Percentiles rank a stretch among this genome's conserved stretches.
These are phyloP conservation scores for Aquilaria sinensis DNA, from an alignment of 345 rosid species.

Conservation along the genomic window DNA sequence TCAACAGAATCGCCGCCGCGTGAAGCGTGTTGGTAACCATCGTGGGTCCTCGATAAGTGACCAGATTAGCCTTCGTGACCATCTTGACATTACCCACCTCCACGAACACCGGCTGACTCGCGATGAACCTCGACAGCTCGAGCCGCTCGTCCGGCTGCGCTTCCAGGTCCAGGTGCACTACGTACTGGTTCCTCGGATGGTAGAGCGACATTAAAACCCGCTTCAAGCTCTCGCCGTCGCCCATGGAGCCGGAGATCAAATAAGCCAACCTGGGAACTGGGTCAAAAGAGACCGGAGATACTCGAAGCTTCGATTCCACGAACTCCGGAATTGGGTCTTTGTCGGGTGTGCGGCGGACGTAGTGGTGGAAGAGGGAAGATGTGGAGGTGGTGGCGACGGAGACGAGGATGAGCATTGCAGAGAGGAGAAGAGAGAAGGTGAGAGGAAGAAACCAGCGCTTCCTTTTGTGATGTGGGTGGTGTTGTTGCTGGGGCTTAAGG, in stretches of 20 bases:
- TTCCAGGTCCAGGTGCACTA: slow-evolving; percentile 76
- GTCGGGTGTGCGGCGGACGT: slow-evolving; percentile 11
- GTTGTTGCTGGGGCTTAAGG: slow-evolving; percentile 18
- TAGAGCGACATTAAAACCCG: slow-evolving; percentile 70
- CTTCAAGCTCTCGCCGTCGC: slow-evolving; percentile 68
- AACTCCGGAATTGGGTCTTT: slow-evolving; percentile 22
- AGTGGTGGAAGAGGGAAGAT: slow-evolving; percentile 11
- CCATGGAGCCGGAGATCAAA: slow-evolving; percentile 71
- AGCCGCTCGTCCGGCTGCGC: slow-evolving; percentile 66
- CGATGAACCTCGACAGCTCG: slow-evolving; percentile 56
- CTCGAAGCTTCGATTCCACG: slow-evolving; percentile 43
- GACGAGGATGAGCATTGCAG: slow-evolving; percentile 34
- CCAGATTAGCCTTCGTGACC: slow-evolving; percentile 63
- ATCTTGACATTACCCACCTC: slow-evolving; percentile 70
- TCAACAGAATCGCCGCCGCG: slow-evolving; percentile 71
- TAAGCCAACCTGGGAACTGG: slow-evolving; percentile 61
- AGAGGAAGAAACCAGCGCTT: slow-evolving; percentile 42
- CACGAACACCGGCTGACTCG: slow-evolving; percentile 39
- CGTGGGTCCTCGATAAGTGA: slow-evolving; percentile 86
- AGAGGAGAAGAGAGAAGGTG: slow-evolving; percentile 29
- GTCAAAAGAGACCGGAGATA: slow-evolving; percentile 16
- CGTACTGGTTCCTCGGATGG: slow-evolving; percentile 86
- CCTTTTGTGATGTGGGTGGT: slow-evolving; percentile 27
- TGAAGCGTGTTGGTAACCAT: slow-evolving; percentile 94
- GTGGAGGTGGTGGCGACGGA: slow-evolving; percentile 25